A percentile compares a stretch with the other conserved stretches of the same genome.
Conservation (phyloP, 257 asterid species). For the Lithospermum erythrorhizon region DNA sequence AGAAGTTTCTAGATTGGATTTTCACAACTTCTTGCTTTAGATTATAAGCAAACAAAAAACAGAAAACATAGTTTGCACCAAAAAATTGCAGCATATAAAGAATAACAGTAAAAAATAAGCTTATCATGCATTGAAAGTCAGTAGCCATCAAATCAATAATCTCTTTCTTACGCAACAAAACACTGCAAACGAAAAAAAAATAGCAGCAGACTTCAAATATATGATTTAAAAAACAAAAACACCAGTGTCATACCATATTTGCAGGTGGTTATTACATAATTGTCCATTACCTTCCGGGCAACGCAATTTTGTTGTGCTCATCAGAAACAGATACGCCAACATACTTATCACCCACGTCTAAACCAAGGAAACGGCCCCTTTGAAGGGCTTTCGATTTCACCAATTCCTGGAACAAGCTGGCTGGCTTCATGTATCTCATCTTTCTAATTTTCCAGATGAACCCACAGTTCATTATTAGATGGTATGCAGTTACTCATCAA, state of each 20-base stretch:
- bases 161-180: conserved; percentile 48
- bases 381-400: conserved; percentile 34
- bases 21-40: too few species aligned
- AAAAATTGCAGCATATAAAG: neutral
- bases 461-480: neutral
- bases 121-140: conserved; percentile 61
- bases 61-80: neutral
- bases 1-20: too few species aligned
- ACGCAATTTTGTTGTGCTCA: conserved; percentile 41
- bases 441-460: neutral
- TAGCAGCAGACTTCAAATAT: conserved; percentile 5
- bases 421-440: conserved; percentile 72
- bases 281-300: conserved; percentile 53
- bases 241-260: neutral
- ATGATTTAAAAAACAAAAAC: neutral
- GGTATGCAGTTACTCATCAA: neutral
- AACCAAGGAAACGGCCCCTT: conserved; percentile 56
- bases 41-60: too few species aligned
- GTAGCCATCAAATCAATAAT: conserved; percentile 57
- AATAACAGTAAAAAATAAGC: conserved; percentile 11
- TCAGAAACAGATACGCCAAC: conserved; percentile 87
- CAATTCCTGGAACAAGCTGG: conserved; percentile 44
- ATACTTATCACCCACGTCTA: conserved; percentile 88
- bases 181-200: conserved; percentile 45
- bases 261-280: neutral